Conservation (phyloP, 2,329 filamentous ascomycete genomes). For the Geosmithia putterillii region DNA sequence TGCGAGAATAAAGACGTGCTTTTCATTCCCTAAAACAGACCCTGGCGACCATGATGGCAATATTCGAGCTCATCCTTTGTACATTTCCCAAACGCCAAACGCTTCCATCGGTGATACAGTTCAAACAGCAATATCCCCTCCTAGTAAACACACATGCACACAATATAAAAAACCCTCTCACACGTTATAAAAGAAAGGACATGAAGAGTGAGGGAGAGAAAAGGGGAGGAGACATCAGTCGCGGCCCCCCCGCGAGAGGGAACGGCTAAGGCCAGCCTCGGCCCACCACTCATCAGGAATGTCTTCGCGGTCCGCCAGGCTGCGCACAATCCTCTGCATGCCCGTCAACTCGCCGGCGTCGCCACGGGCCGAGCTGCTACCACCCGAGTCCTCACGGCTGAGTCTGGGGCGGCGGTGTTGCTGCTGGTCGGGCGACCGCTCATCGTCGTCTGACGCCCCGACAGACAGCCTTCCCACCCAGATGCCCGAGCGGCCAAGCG, state of each 20-base stretch:
- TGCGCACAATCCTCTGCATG: constrained; percentile 61
- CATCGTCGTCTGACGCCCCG: constrained; percentile 1
- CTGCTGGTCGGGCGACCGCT: background rate
- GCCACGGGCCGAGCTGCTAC: constrained; percentile 8
- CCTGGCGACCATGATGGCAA: background rate
- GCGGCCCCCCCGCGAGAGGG: constrained; percentile 15
- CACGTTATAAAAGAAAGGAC: too few relatives aligned
- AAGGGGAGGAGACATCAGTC: too few relatives aligned
- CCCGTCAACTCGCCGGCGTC: constrained; percentile 38
- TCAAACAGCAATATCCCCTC: background rate
- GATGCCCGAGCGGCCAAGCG: background rate
- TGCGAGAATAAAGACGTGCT: too few relatives aligned
- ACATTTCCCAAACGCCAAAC: background rate
- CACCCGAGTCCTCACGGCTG: constrained; percentile 4
- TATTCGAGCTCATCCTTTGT: too few relatives aligned
- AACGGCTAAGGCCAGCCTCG: constrained; percentile 53
- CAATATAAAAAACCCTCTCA: too few relatives aligned
- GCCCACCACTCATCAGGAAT: constrained; percentile 79
- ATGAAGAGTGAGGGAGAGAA: too few relatives aligned
- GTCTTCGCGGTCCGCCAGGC: constrained; percentile 57
- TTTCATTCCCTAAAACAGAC: background rate
- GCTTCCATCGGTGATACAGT: background rate
- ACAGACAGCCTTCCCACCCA: constrained; percentile 1
- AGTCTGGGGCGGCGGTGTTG: too few relatives aligned
- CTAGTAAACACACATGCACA: background rate